Evolutionary conservation across 73 alveolate species (phyloP).

Genomic region (Stentor coeruleus): DNA sequence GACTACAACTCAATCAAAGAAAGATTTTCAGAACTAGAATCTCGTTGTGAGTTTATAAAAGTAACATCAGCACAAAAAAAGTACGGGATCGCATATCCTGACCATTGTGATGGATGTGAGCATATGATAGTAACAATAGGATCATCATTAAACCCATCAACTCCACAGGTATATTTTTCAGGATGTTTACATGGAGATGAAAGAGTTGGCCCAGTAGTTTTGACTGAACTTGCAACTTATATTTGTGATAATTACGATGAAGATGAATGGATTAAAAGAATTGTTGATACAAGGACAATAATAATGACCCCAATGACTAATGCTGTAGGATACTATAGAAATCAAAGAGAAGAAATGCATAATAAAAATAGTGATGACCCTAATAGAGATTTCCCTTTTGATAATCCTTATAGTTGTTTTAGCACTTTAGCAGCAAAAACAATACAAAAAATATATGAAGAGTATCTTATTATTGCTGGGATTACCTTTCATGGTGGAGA

Average conservation of each 20-base stretch:
- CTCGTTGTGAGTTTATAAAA: conserved; percentile 53
- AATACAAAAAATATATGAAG: conserved; percentile 59
- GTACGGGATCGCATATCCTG: conserved; percentile 56
- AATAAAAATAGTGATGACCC: conserved; percentile 82
- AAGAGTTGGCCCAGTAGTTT: conserved; percentile 84
- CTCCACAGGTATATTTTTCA: conserved; percentile 81
- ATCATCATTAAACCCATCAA: conserved; percentile 50
- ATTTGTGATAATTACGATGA: conserved; percentile 51
- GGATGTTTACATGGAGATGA: conserved; percentile 97
- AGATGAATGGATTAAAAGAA: conserved; percentile 43
- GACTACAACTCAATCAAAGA: conserved; percentile 46
- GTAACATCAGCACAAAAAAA: conserved; percentile 63
- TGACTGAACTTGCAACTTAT: conserved; percentile 69
- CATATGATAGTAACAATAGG: conserved; percentile 67
- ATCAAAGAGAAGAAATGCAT: conserved; percentile 76
- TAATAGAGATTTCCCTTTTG: conserved; percentile 96
- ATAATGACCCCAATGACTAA: conserved; percentile 93
- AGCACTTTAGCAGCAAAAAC: conserved; percentile 81
- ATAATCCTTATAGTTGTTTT: conserved; percentile 57
- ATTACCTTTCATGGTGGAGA: conserved; percentile 95
- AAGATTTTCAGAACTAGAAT: conserved; percentile 36
- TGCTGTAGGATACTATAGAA: conserved; percentile 83
- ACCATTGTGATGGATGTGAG: conserved; percentile 42
- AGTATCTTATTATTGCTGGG: conserved; percentile 64
- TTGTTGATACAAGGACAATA: conserved; percentile 60